Evolutionary conservation across 345 rosid genomes (phyloP).

Genomic region (Populus simonii): DNA sequence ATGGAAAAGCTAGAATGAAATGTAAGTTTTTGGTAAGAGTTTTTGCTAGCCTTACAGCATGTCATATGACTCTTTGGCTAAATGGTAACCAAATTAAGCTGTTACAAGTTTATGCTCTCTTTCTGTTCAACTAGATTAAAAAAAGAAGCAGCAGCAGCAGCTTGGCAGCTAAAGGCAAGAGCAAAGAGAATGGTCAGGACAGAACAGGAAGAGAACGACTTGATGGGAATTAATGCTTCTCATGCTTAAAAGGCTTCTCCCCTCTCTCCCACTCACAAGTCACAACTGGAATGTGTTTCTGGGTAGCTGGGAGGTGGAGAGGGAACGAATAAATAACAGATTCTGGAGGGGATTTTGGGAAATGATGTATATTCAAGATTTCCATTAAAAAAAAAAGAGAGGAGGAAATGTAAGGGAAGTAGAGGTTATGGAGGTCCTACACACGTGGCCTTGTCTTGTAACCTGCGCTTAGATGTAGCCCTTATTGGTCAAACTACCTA

Average conservation of each 20-base stretch:
- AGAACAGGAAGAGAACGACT: conserved; percentile 10
- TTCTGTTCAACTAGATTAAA: conserved; percentile 3
- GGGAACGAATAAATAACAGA: conserved; percentile 61
- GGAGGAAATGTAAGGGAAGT: conserved; percentile 21
- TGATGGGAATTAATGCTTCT: not conserved
- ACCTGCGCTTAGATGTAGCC: conserved; percentile 47
- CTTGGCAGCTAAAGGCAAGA: conserved; percentile 15
- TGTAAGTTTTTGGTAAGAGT: conserved; percentile 6
- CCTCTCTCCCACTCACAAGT: not conserved
- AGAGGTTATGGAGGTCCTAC: conserved; percentile 68
- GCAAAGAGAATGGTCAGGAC: not conserved
- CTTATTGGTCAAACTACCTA: conserved; percentile 54
- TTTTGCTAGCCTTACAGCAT: conserved; percentile 23
- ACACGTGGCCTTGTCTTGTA: conserved; percentile 86
- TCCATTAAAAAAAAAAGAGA: not conserved
- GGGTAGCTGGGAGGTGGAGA: conserved; percentile 27
- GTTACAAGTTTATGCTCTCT: conserved; percentile 10
- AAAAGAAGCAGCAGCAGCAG: not conserved
- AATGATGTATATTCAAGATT: conserved; percentile 21
- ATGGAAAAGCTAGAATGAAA: conserved; percentile 1
- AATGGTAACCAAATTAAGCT: not conserved
- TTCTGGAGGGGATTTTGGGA: conserved; percentile 33
- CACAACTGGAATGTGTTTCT: conserved; percentile 24
- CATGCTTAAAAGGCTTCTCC: conserved; percentile 20
- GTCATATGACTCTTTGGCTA: conserved; percentile 3